phyloP scores from a whole-genome alignment of 192 early-diverging fungal species.

The Tieghemiomyces parasiticus region DNA sequence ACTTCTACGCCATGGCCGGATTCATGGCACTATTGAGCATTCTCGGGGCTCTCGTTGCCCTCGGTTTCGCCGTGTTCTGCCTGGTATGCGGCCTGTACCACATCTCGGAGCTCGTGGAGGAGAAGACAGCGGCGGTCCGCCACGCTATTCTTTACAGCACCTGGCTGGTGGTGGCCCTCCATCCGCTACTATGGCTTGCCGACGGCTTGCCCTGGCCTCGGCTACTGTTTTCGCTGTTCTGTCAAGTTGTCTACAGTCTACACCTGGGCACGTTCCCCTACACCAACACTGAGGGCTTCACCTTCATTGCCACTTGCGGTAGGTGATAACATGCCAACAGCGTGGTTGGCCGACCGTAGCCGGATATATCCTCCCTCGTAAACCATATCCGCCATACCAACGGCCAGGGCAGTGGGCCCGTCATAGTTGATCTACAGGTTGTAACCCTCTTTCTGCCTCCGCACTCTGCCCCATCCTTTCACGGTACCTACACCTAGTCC shows the following conservation, averaged over 20 bases:
- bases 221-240: constrained; percentile 48
- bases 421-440: not conserved
- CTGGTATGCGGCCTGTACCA: constrained; percentile 25
- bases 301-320: constrained; percentile 76
- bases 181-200: constrained; percentile 54
- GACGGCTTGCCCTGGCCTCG: constrained; percentile 65
- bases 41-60: constrained; percentile 2
- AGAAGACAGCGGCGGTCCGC: constrained; percentile 21
- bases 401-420: no score
- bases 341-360: no score
- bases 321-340: no score
- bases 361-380: no score
- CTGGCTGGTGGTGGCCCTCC: constrained; percentile 46
- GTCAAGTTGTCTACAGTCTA: constrained; percentile 66
- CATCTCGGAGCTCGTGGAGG: constrained; percentile 29
- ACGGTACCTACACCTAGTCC: constrained; percentile 18
- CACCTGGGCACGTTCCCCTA: constrained; percentile 72
- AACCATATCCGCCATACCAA: no score
- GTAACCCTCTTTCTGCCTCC: not conserved
- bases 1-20: not conserved
- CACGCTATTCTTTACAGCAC: constrained; percentile 16
- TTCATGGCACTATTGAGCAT: not conserved
- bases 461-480: constrained; percentile 15
- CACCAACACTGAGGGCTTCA: constrained; percentile 53
- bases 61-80: constrained; percentile 21